These are phyloP conservation scores for Schizosaccharomyces cryophilus DNA, from an alignment of 805 yeast species.

Conservation along the genomic window DNA sequence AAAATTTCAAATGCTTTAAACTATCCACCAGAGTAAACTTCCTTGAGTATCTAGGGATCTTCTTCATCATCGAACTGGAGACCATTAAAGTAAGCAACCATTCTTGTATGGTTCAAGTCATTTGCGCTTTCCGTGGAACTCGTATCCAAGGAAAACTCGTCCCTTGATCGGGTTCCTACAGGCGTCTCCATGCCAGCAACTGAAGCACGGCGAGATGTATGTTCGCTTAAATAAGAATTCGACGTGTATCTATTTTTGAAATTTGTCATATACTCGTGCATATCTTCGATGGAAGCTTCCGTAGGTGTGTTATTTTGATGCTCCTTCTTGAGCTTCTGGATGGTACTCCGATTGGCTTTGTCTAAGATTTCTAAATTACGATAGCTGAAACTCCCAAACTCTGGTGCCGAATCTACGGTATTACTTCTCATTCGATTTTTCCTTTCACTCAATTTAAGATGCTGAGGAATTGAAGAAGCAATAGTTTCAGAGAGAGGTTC, in stretches of 20 bases:
- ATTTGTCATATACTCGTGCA: neutral
- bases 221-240: too few species aligned
- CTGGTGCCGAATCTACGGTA: constrained; percentile 8
- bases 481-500: neutral
- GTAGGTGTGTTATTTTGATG: neutral
- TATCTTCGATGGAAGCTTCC: neutral
- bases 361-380: constrained; percentile 74
- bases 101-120: too few species aligned
- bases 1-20: too few species aligned
- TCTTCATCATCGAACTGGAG: too few species aligned
- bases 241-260: neutral
- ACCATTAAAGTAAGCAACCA: too few species aligned
- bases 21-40: too few species aligned
- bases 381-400: constrained; percentile 83
- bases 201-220: too few species aligned
- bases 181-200: too few species aligned
- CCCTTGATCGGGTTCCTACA: too few species aligned
- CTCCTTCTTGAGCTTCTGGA: constrained; percentile 42
- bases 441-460: neutral
- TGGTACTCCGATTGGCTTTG: constrained; percentile 79
- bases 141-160: too few species aligned
- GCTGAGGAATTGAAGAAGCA: neutral
- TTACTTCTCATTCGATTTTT: neutral
- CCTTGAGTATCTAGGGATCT: too few species aligned
- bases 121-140: too few species aligned